Base-by-base conservation (phyloP, 2,329 filamentous ascomycete species). In the Alternaria gaisen region DNA sequence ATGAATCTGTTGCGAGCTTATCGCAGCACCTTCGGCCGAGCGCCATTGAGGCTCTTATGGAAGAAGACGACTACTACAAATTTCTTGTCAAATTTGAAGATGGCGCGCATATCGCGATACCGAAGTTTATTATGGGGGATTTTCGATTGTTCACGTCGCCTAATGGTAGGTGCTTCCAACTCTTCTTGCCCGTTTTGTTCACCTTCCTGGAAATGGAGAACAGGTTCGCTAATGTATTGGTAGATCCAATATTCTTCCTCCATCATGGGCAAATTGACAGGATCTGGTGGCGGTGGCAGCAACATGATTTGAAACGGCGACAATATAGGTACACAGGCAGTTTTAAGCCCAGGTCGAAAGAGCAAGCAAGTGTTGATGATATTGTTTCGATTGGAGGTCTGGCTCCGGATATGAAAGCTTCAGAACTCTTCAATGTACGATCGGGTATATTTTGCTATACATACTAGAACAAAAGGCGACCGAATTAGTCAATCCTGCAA, bases 191-290 rank as follows among this genome's bases (percentile, higher is more conserved):
- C 32, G 32, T 16, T 14, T 14, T 34, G 32, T 16, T 34, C 12
- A 34, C 32, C 5, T 34, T 34, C 32, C 12, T 34, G 32, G 0
- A 3, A 34, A 14, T 34, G 32, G 14, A 14, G 14, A 12, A 34
- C 12, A 18, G 26, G 5, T 11, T 20, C 10, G 4, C 18, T 24
- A 10, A 38, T 14, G 2, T 6, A 34, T 34, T 34, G 14, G 36
- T 26, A 55, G 56, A 77, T 60, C 74, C 73, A 1, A 52, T 72
- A 8, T 77, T 76, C 55, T 76, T 75, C 61, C 64, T 77, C 20
- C 75, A 77, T 56, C 75, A 76, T 51, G 51, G 63, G 4, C 68
- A 76, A 55, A 56, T 77, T 3, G 74, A 77, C 53, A 64, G 69
- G 16, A 20, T 77, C 22, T 77, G 74, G 75, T 71, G 63, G 47